Base-by-base conservation (phyloP, 1,284 basidiomycete species). In the Salmacisia buchloeana region DNA sequence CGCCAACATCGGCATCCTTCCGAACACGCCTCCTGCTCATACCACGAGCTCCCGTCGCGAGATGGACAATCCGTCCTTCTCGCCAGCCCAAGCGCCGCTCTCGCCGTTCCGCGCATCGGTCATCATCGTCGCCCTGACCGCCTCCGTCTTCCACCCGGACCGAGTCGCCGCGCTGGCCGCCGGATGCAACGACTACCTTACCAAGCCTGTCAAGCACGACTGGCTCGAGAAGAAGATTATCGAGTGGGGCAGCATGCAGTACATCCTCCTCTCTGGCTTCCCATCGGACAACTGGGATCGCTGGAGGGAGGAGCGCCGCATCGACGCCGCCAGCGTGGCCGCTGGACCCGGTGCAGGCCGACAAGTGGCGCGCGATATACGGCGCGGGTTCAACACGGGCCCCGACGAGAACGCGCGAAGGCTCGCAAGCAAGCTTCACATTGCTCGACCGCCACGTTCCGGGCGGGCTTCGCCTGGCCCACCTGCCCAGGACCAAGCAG, bases 151-250 rank as follows among this genome's bases (percentile, higher is more conserved):
- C 36, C 90, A 92, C 78, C 88, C 87, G 63, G 96, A 98, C 84
- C 87, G 96, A 83, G 92, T 97, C 38, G 89, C 89, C 25, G 96
- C 96, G 18, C 86, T 99, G 9, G 94, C 91, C 0, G 96, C 96
- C 0, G 96, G 96, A 2, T 99, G 96, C 82, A 98, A 99, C 75
- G 96, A 99, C 80, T 99, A 97, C 82, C 82, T 99, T 63, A 98
- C 94, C 57, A 98, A 99, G 77, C 96, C 96, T 0, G 94, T 98
- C 33, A 92, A 90, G 10, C 83, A 96, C 23, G 85, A 89, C 58
- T 99, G 96, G 96, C 83, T 99, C 60, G 93, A 97, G 80, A 91
- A 89, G 83, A 99, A 99, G 84, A 94, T 98, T 73, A 90, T 96
- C 67, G 96, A 99, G 80, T 99, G 96, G 96, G 94, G 84, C 3